A percentile compares a stretch with the other conserved stretches of the same genome.
Conservation (phyloP, 768 basidiomycete genomes). For the Strobilomyces confusus region DNA sequence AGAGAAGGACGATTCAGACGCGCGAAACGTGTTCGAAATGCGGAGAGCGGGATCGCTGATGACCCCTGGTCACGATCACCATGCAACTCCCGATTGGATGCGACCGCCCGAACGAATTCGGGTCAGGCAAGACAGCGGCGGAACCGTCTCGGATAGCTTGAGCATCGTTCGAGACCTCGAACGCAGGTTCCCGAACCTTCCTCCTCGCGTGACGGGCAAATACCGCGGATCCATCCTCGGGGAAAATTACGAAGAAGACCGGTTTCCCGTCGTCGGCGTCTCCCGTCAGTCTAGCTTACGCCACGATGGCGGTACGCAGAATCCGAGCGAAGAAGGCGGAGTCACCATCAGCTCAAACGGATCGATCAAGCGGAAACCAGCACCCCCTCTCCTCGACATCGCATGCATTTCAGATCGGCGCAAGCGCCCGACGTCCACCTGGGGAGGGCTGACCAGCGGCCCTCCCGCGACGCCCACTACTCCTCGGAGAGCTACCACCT, state of each 20-base stretch:
- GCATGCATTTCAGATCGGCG: slow-evolving; percentile 1
- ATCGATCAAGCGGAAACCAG: slow-evolving; percentile 31
- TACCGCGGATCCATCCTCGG: slow-evolving; percentile 25
- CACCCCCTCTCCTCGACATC: slow-evolving; percentile 25
- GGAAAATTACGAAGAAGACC: slow-evolving; percentile 21
- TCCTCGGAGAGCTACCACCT: slow-evolving; percentile 6
- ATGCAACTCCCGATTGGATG: slow-evolving; percentile 10
- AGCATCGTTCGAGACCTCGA: slow-evolving; percentile 49
- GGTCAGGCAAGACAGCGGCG: slow-evolving; percentile 20
- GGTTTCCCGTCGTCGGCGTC: slow-evolving; percentile 21
- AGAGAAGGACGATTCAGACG: slow-evolving; percentile 1
- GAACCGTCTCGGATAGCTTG: slow-evolving; percentile 39
- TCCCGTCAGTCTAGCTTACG: slow-evolving; percentile 23
- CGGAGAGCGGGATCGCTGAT: slow-evolving; percentile 14
- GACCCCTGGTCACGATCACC: not conserved
- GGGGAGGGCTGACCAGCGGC: slow-evolving; percentile 22
- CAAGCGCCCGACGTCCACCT: slow-evolving; percentile 15
- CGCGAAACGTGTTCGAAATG: slow-evolving; percentile 4
- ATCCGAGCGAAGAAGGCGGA: slow-evolving; percentile 13
- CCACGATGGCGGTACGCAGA: not conserved
- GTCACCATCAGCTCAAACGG: slow-evolving; percentile 12
- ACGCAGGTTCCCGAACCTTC: slow-evolving; percentile 50
- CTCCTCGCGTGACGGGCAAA: slow-evolving; percentile 32
- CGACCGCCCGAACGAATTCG: slow-evolving; percentile 6
- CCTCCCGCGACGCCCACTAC: slow-evolving; percentile 7